phyloP scores from a whole-genome alignment of 805 yeast genomes.

The Wickerhamiella musiphila region DNA sequence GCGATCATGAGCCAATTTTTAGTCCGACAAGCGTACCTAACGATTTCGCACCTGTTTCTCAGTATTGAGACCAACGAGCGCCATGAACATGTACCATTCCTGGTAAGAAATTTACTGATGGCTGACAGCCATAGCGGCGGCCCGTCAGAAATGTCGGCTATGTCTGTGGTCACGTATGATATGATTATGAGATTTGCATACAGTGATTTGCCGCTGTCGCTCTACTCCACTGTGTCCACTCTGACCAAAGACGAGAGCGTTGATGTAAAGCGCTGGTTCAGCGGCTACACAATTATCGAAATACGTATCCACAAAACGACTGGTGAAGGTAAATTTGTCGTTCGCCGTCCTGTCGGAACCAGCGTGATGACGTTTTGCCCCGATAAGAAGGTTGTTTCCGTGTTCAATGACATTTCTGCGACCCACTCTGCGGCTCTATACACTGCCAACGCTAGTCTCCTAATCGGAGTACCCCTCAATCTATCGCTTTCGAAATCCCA shows the following conservation, averaged over 20 bases:
- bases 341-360: slow-evolving; percentile 55
- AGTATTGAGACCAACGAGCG: slow-evolving; percentile 44
- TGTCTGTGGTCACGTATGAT: slow-evolving; percentile 48
- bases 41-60: slow-evolving; percentile 56
- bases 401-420: neutral
- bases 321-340: slow-evolving; percentile 34
- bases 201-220: slow-evolving; percentile 40
- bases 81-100: slow-evolving; percentile 40
- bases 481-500: too few species aligned
- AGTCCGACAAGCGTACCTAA: slow-evolving; percentile 44
- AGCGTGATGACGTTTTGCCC: slow-evolving; percentile 5
- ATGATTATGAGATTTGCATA: slow-evolving; percentile 49
- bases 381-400: neutral
- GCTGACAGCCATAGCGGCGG: slow-evolving; percentile 23
- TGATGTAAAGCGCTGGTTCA: slow-evolving; percentile 33
- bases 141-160: slow-evolving; percentile 25
- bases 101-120: slow-evolving; percentile 38
- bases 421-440: neutral
- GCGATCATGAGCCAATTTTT: slow-evolving; percentile 39
- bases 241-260: slow-evolving; percentile 12
- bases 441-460: slow-evolving; percentile 6
- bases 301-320: slow-evolving; percentile 34
- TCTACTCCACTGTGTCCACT: slow-evolving; percentile 19
- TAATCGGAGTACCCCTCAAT: slow-evolving; percentile 1
- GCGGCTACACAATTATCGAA: slow-evolving; percentile 39